A percentile compares a stretch with the other conserved stretches of the same genome.
Evolutionary conservation across 163 green algal species (phyloP).

Genomic region (Scenedesmus sp.): DNA sequence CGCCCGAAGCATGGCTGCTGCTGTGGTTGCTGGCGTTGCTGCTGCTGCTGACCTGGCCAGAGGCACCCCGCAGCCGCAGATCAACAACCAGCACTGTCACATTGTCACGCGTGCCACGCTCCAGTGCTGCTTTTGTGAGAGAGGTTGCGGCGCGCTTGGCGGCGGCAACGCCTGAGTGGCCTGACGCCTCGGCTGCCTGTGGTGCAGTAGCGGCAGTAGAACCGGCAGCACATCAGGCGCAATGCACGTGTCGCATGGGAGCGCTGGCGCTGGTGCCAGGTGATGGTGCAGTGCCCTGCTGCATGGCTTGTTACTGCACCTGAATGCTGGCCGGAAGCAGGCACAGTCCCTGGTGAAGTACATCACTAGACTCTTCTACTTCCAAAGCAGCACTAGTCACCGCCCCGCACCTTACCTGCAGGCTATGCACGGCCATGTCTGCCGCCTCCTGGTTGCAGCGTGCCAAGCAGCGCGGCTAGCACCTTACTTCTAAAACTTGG

Average conservation of each 20-base stretch:
- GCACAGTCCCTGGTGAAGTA: no score
- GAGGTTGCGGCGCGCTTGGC: slow-evolving; percentile 52
- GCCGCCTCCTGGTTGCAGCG: slow-evolving; percentile 63
- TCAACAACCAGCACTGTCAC: slow-evolving; percentile 73
- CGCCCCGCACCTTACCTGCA: no score
- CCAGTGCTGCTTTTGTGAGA: slow-evolving; percentile 65
- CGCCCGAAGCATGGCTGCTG: background rate
- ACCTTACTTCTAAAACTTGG: no score
- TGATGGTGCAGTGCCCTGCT: no score
- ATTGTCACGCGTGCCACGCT: slow-evolving; percentile 70
- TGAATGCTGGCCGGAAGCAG: background rate
- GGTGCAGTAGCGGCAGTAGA: background rate
- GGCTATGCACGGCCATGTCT: slow-evolving; percentile 43
- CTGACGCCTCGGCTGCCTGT: slow-evolving; percentile 41
- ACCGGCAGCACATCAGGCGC: background rate
- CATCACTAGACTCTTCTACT: no score
- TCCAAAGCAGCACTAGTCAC: no score
- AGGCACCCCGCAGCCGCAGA: slow-evolving; percentile 12
- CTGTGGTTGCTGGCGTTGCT: slow-evolving; percentile 13
- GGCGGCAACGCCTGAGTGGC: slow-evolving; percentile 32
- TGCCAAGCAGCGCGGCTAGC: no score
- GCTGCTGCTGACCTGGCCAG: background rate
- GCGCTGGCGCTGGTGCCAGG: no score
- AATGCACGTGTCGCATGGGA: background rate
- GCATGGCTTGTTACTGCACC: no score